These are phyloP conservation scores for Lachnellula willkommii DNA, from an alignment of 2,329 filamentous ascomycete genomes.

Conservation along the genomic window DNA sequence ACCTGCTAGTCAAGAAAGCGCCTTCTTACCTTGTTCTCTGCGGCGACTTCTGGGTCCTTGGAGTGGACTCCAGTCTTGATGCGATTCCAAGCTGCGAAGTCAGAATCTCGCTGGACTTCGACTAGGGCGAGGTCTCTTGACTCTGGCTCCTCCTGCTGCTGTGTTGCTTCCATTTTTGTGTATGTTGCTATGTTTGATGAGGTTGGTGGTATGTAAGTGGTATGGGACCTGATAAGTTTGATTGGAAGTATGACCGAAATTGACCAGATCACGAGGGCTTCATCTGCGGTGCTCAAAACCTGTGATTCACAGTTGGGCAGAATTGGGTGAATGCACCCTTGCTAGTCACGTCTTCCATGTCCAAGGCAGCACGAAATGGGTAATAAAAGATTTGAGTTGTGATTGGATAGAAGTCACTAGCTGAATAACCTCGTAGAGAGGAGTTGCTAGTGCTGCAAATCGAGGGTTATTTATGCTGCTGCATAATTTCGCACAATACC, in stretches of 20 bases:
- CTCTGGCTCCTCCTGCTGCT: no score
- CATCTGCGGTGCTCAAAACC: no score
- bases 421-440: neutral
- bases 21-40: neutral
- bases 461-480: no score
- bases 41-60: neutral
- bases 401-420: neutral
- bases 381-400: neutral
- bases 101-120: neutral
- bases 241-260: no score
- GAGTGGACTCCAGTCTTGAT: neutral
- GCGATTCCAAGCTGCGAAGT: neutral
- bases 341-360: neutral
- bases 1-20: neutral
- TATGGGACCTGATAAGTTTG: no score
- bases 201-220: no score
- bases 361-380: neutral
- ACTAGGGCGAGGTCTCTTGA: neutral
- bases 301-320: no score
- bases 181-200: no score
- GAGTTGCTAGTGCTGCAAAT: neutral
- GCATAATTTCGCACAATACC: no score
- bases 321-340: neutral
- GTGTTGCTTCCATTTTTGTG: no score
- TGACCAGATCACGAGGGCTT: no score